phyloP scores from a whole-genome alignment of 2,329 filamentous ascomycete species.

The Ceratocystis colombiana region DNA sequence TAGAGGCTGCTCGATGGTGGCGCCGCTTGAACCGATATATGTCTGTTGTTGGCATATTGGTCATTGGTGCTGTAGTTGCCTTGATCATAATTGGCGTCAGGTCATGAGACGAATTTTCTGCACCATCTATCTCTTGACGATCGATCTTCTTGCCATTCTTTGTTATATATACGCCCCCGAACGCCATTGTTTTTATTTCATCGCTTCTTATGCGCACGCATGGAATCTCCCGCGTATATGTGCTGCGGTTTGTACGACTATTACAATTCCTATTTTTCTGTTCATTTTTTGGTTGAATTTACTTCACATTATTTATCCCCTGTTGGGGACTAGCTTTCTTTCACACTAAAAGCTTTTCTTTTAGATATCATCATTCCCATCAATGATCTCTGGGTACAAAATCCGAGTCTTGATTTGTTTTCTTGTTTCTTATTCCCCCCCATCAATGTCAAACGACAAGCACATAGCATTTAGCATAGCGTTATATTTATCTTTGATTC shows the following conservation, averaged over 20 bases:
- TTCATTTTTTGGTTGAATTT: constrained; percentile 25
- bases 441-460: neutral
- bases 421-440: constrained; percentile 14
- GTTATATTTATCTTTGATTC: constrained; percentile 7
- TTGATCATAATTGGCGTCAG: constrained; percentile 44
- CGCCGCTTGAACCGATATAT: constrained; percentile 49
- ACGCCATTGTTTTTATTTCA: constrained; percentile 22
- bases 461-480: constrained; percentile 7
- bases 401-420: constrained; percentile 1
- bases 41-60: constrained; percentile 46
- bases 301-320: neutral
- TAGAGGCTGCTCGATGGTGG: constrained; percentile 49
- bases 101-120: constrained; percentile 3
- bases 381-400: neutral
- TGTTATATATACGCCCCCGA: neutral
- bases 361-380: constrained; percentile 14
- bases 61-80: constrained; percentile 43
- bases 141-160: constrained; percentile 21
- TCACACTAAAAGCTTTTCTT: neutral
- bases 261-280: constrained; percentile 17
- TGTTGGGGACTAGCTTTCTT: neutral
- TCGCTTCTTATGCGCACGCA: constrained; percentile 15
- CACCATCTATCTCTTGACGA: neutral
- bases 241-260: constrained; percentile 18
- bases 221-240: neutral